phyloP scores from a whole-genome alignment of 2,329 filamentous ascomycete genomes.

The Trichoderma sp. region DNA sequence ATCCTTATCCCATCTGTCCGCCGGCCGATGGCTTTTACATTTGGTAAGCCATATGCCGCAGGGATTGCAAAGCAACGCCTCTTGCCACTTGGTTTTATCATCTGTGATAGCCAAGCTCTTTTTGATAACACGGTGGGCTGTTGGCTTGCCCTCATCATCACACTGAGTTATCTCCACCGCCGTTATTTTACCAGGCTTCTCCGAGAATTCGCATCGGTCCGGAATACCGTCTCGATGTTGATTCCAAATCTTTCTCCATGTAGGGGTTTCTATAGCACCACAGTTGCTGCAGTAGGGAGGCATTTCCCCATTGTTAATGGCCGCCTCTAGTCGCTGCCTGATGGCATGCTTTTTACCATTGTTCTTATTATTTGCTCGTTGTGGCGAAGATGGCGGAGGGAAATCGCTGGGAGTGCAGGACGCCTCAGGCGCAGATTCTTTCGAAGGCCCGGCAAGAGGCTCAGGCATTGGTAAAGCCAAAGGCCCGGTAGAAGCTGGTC shows the following conservation, averaged over 20 bases:
- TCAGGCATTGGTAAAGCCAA: slow-evolving; percentile 43
- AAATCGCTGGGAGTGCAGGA: slow-evolving; percentile 49
- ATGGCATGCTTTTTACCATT: slow-evolving; percentile 63
- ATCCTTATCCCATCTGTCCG: slow-evolving; percentile 77
- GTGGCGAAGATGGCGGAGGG: slow-evolving; percentile 43
- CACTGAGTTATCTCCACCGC: slow-evolving; percentile 69
- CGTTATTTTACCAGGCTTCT: slow-evolving; percentile 71
- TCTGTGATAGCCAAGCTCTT: slow-evolving; percentile 65
- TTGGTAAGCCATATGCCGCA: slow-evolving; percentile 96
- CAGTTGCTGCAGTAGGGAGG: slow-evolving; percentile 91
- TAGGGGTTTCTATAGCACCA: slow-evolving; percentile 91
- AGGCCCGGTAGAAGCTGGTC: slow-evolving; percentile 41
- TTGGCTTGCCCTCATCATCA: slow-evolving; percentile 63
- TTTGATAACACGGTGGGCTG: slow-evolving; percentile 73
- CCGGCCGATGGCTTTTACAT: slow-evolving; percentile 79
- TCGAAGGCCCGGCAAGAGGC: slow-evolving; percentile 30
- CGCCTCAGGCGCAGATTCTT: slow-evolving; percentile 38
- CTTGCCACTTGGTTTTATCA: slow-evolving; percentile 67
- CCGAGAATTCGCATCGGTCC: slow-evolving; percentile 65
- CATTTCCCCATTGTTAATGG: slow-evolving; percentile 77
- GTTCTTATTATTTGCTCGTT: slow-evolving; percentile 65
- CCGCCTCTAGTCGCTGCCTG: slow-evolving; percentile 59
- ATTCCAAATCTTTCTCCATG: slow-evolving; percentile 92
- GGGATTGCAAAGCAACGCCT: slow-evolving; percentile 85
- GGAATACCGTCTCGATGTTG: slow-evolving; percentile 72